Evolutionary conservation across 2,329 filamentous ascomycete genomes (phyloP).

Genomic region (Talaromyces sp.): DNA sequence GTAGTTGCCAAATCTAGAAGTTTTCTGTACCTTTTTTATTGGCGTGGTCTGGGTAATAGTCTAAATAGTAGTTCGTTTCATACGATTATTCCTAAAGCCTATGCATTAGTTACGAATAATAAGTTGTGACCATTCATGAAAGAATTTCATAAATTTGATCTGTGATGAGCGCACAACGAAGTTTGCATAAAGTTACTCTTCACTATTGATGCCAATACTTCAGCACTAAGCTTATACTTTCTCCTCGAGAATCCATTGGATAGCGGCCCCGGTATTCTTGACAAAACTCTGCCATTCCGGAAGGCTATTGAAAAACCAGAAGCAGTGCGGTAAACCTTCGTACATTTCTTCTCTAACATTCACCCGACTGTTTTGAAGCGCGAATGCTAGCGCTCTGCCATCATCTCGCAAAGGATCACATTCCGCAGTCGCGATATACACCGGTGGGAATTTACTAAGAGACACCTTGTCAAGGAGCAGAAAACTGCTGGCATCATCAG

Average conservation of each 20-base stretch:
- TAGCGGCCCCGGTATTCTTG: neutral
- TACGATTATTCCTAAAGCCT: too few relatives aligned
- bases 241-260: slow-evolving; percentile 28
- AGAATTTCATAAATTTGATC: too few relatives aligned
- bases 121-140: too few relatives aligned
- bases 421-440: neutral
- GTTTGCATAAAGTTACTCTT: neutral
- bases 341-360: neutral
- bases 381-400: neutral
- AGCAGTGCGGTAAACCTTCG: neutral
- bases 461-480: neutral
- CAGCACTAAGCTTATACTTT: neutral
- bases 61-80: too few relatives aligned
- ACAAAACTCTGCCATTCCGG: neutral
- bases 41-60: too few relatives aligned
- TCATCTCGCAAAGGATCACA: neutral
- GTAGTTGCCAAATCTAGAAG: too few relatives aligned
- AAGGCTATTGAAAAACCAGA: slow-evolving; percentile 8
- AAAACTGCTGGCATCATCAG: neutral
- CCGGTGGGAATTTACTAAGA: neutral
- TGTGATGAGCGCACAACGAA: neutral
- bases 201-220: neutral
- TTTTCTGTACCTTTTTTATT: too few relatives aligned
- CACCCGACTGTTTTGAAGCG: neutral
- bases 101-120: too few relatives aligned